Conservation (phyloP, 2,329 filamentous ascomycete species). For the Verticillium nonalfalfae region DNA sequence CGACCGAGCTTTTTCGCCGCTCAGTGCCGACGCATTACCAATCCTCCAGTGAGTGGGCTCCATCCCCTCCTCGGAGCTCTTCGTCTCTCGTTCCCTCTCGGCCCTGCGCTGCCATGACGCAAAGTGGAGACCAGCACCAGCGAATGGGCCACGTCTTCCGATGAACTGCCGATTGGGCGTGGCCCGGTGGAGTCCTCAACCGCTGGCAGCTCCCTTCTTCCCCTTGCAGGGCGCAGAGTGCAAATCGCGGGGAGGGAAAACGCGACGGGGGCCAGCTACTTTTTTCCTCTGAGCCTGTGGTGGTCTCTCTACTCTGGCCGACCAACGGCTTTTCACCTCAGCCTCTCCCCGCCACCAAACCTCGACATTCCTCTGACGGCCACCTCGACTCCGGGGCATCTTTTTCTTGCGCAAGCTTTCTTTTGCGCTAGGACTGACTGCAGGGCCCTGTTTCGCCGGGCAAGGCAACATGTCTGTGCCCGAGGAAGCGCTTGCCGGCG, state of each 20-base stretch:
- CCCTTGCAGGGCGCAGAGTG: background rate
- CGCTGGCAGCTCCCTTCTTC: background rate
- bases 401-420: too few species aligned
- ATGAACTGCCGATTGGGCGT: background rate
- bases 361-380: background rate
- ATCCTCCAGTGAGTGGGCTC: background rate
- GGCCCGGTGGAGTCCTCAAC: background rate
- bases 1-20: constrained; percentile 3
- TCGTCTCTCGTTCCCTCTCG: background rate
- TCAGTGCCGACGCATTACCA: constrained; percentile 3
- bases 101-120: background rate
- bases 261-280: background rate
- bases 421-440: too few species aligned
- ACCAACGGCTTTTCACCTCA: background rate
- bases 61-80: too few species aligned
- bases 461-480: background rate
- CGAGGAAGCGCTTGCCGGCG: background rate
- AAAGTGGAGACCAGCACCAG: background rate
- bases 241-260: background rate
- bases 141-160: background rate
- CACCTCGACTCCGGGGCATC: background rate
- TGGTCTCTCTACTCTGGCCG: background rate
- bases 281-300: background rate
- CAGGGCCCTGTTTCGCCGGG: too few species aligned
- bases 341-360: too few species aligned